phyloP scores from a whole-genome alignment of 768 basidiomycete genomes.

The Harrya chromipes region DNA sequence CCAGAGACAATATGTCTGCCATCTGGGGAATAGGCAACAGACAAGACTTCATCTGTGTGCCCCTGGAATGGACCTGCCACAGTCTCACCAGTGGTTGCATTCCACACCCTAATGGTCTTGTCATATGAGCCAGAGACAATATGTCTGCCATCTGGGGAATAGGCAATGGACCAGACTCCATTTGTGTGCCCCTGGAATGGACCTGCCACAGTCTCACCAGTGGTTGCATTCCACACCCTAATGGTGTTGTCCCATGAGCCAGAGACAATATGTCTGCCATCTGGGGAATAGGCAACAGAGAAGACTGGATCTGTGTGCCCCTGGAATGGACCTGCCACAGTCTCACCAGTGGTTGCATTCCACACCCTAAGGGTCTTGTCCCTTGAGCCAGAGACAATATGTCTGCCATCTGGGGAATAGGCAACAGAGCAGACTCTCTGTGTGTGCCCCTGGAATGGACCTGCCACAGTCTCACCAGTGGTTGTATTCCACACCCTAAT shows the following conservation, averaged over 20 bases:
- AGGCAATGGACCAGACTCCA: not conserved
- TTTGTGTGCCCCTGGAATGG: not conserved
- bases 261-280: no score
- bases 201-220: no score
- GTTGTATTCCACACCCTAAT: no score
- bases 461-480: no score
- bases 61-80: not conserved
- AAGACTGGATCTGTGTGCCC: not conserved
- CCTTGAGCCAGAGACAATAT: not conserved
- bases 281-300: no score
- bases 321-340: not conserved
- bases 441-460: no score
- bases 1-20: not conserved
- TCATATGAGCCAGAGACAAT: not conserved
- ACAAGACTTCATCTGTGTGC: not conserved
- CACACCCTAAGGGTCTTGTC: not conserved
- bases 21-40: not conserved
- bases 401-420: no score
- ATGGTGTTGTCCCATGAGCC: no score
- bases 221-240: no score
- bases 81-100: not conserved
- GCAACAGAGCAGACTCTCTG: no score
- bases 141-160: not conserved
- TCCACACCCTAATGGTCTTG: not conserved
- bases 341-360: not conserved